Evolutionary conservation across 2,329 filamentous ascomycete genomes (phyloP).

Genomic region (Coniochaeta pulveracea): DNA sequence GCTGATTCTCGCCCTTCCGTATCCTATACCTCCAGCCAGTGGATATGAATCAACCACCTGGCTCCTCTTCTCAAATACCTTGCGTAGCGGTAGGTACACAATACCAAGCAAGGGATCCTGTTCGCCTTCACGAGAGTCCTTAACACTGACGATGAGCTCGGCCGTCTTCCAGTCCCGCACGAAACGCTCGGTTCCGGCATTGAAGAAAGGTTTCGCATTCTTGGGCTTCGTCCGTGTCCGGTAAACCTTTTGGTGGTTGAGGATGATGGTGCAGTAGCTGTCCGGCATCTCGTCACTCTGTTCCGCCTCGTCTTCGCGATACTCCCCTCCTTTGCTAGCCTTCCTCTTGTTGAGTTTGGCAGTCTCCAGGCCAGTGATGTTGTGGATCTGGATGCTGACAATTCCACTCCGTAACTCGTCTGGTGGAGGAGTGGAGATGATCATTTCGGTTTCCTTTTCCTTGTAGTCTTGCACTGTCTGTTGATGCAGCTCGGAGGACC

Average conservation of each 20-base stretch:
- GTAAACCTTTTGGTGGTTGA: constrained; percentile 61
- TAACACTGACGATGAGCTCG: constrained; percentile 56
- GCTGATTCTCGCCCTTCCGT: constrained; percentile 56
- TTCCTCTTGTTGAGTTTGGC: constrained; percentile 43
- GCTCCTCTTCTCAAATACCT: constrained; percentile 49
- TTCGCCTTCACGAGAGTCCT: constrained; percentile 57
- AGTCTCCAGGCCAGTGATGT: constrained; percentile 58
- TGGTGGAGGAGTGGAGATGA: constrained; percentile 56
- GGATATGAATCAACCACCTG: constrained; percentile 58
- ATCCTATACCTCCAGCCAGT: constrained; percentile 60
- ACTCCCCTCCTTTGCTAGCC: constrained; percentile 31
- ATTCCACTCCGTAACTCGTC: constrained; percentile 52
- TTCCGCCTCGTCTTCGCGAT: constrained; percentile 45
- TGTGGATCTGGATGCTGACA: constrained; percentile 60
- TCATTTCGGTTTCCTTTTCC: constrained; percentile 48
- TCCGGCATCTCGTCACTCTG: constrained; percentile 54
- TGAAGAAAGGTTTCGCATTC: constrained; percentile 69
- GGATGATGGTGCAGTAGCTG: constrained; percentile 60
- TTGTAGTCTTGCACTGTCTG: constrained; percentile 58
- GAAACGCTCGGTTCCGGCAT: constrained; percentile 63
- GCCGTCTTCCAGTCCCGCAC: constrained; percentile 56
- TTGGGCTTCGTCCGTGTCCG: constrained; percentile 67
- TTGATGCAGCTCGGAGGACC: constrained; percentile 48
- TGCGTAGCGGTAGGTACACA: constrained; percentile 52
- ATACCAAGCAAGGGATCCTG: constrained; percentile 60